Conservation (phyloP, 2,329 filamentous ascomycete species). For the Trichoderma brevicompactum region DNA sequence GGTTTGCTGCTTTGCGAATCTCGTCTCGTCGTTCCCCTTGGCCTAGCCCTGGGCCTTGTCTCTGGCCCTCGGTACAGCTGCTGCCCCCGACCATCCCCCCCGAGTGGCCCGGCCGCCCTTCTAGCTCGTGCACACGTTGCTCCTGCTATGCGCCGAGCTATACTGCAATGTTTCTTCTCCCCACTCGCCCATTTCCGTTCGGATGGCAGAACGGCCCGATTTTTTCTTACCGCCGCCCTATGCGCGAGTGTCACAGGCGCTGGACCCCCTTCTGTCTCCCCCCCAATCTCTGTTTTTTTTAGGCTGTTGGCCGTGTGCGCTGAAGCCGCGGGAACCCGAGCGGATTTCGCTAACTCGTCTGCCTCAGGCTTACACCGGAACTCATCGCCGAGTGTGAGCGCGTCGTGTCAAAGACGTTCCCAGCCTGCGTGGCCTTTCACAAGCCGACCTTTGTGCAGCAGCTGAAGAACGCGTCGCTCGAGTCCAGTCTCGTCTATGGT, state of each 20-base stretch:
- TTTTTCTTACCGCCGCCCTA: constrained; percentile 16
- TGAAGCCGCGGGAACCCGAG: constrained; percentile 33
- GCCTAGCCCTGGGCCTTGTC: neutral
- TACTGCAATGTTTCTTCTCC: constrained; percentile 17
- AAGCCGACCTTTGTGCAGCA: constrained; percentile 66
- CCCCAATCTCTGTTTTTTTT: neutral
- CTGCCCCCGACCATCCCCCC: constrained; percentile 12
- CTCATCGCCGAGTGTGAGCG: constrained; percentile 63
- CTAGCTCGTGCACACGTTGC: constrained; percentile 16
- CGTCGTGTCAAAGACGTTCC: constrained; percentile 64
- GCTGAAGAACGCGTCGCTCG: constrained; percentile 60
- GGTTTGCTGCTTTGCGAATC: constrained; percentile 5
- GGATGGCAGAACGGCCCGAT: constrained; percentile 28
- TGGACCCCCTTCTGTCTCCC: neutral
- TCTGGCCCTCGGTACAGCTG: constrained; percentile 18
- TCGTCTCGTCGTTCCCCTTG: neutral
- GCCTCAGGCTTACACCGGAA: constrained; percentile 57
- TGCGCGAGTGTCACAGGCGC: constrained; percentile 10
- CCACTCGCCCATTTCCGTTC: constrained; percentile 27
- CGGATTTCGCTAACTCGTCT: constrained; percentile 35
- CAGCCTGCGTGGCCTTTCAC: constrained; percentile 65
- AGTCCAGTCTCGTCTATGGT: constrained; percentile 61
- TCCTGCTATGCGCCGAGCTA: constrained; percentile 19
- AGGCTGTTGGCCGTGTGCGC: neutral
- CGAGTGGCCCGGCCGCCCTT: constrained; percentile 29